Evolutionary conservation across 805 yeast species (phyloP).

Genomic region (Sungouiozyma ichnusensis): DNA sequence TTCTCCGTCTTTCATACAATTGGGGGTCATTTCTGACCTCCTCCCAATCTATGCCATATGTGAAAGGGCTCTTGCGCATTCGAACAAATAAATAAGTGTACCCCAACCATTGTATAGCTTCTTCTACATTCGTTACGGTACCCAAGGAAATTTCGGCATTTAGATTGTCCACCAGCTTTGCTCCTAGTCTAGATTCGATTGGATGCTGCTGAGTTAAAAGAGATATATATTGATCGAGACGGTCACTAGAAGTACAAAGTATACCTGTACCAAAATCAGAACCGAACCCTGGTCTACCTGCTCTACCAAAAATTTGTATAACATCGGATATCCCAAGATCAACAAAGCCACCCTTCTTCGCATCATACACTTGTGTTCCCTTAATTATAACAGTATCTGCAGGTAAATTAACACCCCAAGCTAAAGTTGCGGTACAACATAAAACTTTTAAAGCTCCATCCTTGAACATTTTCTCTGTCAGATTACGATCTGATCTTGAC

Average conservation of each 20-base stretch:
- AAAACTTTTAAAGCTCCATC: slow-evolving; percentile 80
- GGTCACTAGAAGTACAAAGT: slow-evolving; percentile 71
- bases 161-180: slow-evolving; percentile 76
- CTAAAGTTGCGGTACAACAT: slow-evolving; percentile 93
- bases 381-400: slow-evolving; percentile 95
- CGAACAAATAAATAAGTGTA: slow-evolving; percentile 90
- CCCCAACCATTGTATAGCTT: slow-evolving; percentile 96
- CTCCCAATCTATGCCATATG: slow-evolving; percentile 83
- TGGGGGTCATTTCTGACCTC: slow-evolving; percentile 77
- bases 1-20: slow-evolving; percentile 59
- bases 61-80: slow-evolving; percentile 89
- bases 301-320: slow-evolving; percentile 96
- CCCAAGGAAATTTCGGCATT: slow-evolving; percentile 96
- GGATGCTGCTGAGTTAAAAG: slow-evolving; percentile 91
- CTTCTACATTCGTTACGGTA: slow-evolving; percentile 87
- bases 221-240: slow-evolving; percentile 79
- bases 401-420: slow-evolving; percentile 99
- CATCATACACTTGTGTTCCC: slow-evolving; percentile 92
- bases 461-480: slow-evolving; percentile 79
- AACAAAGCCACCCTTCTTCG: slow-evolving; percentile 87
- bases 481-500: slow-evolving; percentile 80
- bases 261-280: slow-evolving; percentile 90
- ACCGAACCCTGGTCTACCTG: slow-evolving; percentile 92
- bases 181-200: slow-evolving; percentile 74
- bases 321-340: slow-evolving; percentile 95